A percentile compares a stretch with the other conserved stretches of the same genome.
Conservation (phyloP, 106 monocot genomes). For the Agapanthus africanus region DNA sequence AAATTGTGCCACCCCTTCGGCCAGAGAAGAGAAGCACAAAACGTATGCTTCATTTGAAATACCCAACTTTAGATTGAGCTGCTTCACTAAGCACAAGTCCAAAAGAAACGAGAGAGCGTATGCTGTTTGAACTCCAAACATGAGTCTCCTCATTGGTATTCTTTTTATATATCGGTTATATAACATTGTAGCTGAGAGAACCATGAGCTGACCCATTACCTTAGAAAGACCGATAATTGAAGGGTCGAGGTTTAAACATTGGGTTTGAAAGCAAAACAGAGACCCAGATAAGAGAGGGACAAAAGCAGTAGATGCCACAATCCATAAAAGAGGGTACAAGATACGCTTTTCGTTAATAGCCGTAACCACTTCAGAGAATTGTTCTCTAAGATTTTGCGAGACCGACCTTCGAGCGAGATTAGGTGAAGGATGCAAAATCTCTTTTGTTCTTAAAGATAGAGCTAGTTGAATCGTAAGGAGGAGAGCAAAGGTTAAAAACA, state of each 20-base stretch:
- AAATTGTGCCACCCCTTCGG: slow-evolving; percentile 83
- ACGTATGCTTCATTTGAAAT: slow-evolving; percentile 69
- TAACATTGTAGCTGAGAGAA: slow-evolving; percentile 43
- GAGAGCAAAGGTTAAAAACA: slow-evolving; percentile 55
- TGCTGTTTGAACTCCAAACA: slow-evolving; percentile 45
- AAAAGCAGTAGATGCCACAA: slow-evolving; percentile 52
- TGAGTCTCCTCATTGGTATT: slow-evolving; percentile 48
- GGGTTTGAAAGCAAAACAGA: slow-evolving; percentile 81
- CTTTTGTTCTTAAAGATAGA: slow-evolving; percentile 55
- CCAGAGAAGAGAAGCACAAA: slow-evolving; percentile 58
- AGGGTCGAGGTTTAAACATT: slow-evolving; percentile 54
- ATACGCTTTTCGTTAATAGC: slow-evolving; percentile 42
- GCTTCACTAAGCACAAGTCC: slow-evolving; percentile 69
- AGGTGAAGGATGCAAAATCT: slow-evolving; percentile 17
- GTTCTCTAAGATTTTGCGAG: slow-evolving; percentile 37
- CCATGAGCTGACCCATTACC: slow-evolving; percentile 65
- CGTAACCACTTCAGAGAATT: slow-evolving; percentile 41
- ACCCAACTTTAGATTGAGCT: slow-evolving; percentile 61
- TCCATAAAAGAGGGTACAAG: slow-evolving; percentile 55
- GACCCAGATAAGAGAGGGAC: slow-evolving; percentile 77
- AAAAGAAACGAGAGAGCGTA: slow-evolving; percentile 70
- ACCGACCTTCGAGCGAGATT: slow-evolving; percentile 19
- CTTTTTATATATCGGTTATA: slow-evolving; percentile 50
- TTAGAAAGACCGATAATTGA: slow-evolving; percentile 74
- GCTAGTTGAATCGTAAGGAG: slow-evolving; percentile 56